Evolutionary conservation across 2,329 filamentous ascomycete genomes (phyloP), one percentile per base, ranked within the genome.

Genomic region (Myriosclerotinia scirpicola): DNA sequence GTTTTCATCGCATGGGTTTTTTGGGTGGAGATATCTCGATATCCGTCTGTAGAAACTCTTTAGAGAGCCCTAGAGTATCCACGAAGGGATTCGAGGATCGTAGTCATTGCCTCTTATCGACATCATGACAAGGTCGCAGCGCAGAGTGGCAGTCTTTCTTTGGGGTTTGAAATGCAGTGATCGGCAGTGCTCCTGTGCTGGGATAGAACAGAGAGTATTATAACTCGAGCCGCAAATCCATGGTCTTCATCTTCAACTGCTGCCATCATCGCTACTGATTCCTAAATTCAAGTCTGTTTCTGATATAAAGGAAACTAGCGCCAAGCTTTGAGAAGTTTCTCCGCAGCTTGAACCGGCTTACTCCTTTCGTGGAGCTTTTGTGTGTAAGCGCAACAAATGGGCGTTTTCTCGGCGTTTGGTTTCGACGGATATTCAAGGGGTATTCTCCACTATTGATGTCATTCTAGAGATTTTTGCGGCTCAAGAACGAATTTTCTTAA

Each of bases 311-410:
- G 26, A 3, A 46, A 3, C 36, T 42, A 36, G 12, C 14, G 44
- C 26, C 30, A 17, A 60, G 26, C n/a, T 36, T 5, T 48, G 2
- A 30, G 34, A 38, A 0, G 9, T 26, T 50, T 17, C 30, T 59
- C 56, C 55, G 5, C 20, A 12, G 6, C 12, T 8, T 3, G 53
- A 7, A 50, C 11, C 56, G 56, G 20, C 1, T 15, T 38, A 11
- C 14, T 30, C 15, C 11, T 5, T 56, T 42, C 15, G 5, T 3
- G 15, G 15, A 58, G 5, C 12, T 48, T n/a, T 38, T 34, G 36
- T 48, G 22, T 15, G n/a, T 60, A 60, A 60, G 44, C 56, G 30
- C 42, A 38, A 46, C n/a, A 22, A 50, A 17, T 26, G n/a, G 42
- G 12, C 9, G 6, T 4, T 46, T 17, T 5, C 54, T 56, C 38